Base-by-base conservation (phyloP, 2,329 filamentous ascomycete species). In the Grosmannia huntii region DNA sequence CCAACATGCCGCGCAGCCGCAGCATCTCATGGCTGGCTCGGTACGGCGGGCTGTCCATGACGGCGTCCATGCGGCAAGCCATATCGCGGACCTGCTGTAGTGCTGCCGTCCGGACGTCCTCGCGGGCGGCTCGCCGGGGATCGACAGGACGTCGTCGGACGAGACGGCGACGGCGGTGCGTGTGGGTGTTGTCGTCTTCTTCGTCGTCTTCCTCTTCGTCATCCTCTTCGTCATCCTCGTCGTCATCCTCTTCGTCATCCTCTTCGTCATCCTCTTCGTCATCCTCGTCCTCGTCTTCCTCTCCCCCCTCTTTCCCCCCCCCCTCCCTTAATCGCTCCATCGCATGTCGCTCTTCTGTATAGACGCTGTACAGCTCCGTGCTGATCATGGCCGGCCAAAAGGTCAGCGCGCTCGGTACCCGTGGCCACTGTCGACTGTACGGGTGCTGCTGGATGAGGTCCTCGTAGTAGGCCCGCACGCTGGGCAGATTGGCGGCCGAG, bases 371-470 rank as follows among this genome's bases (percentile, higher is more conserved):
- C 56, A 96, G 80, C 81, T 94, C 92, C 52, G 90, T 80, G 54
- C 84, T 84, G 64, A 92, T 85, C 73, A 95, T 80, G 16, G 87
- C 86, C 16, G 88, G 84, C 72, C 90, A 91, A 68, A 96, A 95
- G 61, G 89, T 84, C 44, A 87, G 68, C 12, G 88, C 83, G 62
- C 82, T 86, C 49, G 85, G 72, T 3, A 76, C 72, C 55, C 81
- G 72, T 0, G 83, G 82, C 5, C 78, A 75, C 60, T 76, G 75
- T 65, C 81, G 76, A 64, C 84, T 81, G 74, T 86, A 85, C 7
- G 89, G 85, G 69, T 91, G 80, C 66, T 90, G 85, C 63, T 90
- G 77, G 55, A 92, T 87, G 60, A 96, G 76, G 31, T 79, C 80
- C 63, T 92, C 86, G 67, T 94, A 90, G 70, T 92, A 96, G 4